Conservation (phyloP, 176 grass and related monocot genomes). For the Poa pratensis region DNA sequence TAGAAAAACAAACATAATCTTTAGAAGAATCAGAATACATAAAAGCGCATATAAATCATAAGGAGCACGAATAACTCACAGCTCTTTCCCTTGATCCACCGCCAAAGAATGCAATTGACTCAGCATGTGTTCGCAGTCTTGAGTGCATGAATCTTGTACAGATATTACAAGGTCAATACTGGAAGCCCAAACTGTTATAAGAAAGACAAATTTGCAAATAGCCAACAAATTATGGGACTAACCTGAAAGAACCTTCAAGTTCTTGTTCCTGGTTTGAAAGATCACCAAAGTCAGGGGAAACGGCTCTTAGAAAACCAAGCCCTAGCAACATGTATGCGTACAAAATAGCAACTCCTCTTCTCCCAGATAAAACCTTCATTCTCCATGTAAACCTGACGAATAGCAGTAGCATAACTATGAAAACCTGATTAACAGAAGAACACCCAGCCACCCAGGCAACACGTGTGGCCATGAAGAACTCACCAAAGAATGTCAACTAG, state of each 20-base stretch:
- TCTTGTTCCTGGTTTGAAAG: slow-evolving; percentile 91
- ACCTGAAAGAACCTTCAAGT: slow-evolving; percentile 96
- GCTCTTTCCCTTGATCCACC: slow-evolving; percentile 93
- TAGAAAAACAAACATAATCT: background rate
- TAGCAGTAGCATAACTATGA: slow-evolving; percentile 36
- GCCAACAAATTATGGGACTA: slow-evolving; percentile 4
- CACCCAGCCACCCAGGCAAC: background rate
- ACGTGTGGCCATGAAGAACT: slow-evolving; percentile 26
- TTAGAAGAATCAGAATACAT: background rate
- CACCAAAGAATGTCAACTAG: slow-evolving; percentile 97
- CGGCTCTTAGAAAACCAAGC: slow-evolving; percentile 90
- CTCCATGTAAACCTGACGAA: slow-evolving; percentile 97
- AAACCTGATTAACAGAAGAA: slow-evolving; percentile 35
- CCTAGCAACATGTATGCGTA: slow-evolving; percentile 96
- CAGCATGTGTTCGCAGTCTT: slow-evolving; percentile 92
- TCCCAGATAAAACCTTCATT: slow-evolving; percentile 95
- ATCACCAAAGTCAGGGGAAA: slow-evolving; percentile 92
- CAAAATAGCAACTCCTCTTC: slow-evolving; percentile 91
- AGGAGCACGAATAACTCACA: slow-evolving; percentile 60
- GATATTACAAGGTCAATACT: slow-evolving; percentile 39
- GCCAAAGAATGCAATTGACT: slow-evolving; percentile 99
- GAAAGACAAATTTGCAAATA: slow-evolving; percentile 30
- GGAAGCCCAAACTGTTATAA: slow-evolving; percentile 21
- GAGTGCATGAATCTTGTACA: slow-evolving; percentile 87
- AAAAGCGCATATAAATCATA: background rate